phyloP scores from a whole-genome alignment of 192 early-diverging fungal species.

The Coemansia sp. region DNA sequence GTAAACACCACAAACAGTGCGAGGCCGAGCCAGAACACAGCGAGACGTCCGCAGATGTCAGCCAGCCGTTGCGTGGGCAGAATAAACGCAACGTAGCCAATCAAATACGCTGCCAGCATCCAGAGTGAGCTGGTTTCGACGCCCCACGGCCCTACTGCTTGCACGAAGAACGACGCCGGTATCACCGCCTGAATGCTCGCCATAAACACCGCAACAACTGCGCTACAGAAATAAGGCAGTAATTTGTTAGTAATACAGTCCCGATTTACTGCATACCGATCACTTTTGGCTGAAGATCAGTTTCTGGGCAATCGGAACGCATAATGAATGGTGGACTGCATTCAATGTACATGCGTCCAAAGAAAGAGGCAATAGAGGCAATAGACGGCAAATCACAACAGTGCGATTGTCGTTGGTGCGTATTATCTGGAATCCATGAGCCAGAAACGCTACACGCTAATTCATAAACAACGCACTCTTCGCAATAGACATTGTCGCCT shows the following conservation, averaged over 20 bases:
- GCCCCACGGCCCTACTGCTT: conserved; percentile 43
- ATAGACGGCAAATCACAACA: not conserved
- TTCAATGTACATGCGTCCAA: not conserved
- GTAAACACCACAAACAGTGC: conserved; percentile 38
- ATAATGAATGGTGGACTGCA: not conserved
- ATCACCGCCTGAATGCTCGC: conserved; percentile 27
- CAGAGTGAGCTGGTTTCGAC: conserved; percentile 49
- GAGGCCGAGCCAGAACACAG: conserved; percentile 37
- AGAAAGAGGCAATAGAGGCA: not conserved
- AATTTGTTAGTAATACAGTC: not conserved
- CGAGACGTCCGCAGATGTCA: conserved; percentile 30
- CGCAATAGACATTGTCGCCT: too few relatives aligned
- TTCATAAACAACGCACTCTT: not conserved
- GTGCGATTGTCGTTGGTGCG: too few relatives aligned
- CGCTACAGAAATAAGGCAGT: conserved; percentile 15
- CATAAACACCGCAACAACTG: conserved; percentile 28
- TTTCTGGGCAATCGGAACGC: not conserved
- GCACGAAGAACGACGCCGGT: conserved; percentile 47
- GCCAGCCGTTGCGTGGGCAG: conserved; percentile 38
- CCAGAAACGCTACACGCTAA: not conserved
- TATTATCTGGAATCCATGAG: too few relatives aligned
- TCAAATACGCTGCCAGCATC: conserved; percentile 49
- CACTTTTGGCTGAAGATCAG: not conserved
- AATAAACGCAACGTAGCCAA: conserved; percentile 40
- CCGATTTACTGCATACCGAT: not conserved